Base-by-base conservation (phyloP, 2,329 filamentous ascomycete species). In the Cylindrodendrum hubeiense region DNA sequence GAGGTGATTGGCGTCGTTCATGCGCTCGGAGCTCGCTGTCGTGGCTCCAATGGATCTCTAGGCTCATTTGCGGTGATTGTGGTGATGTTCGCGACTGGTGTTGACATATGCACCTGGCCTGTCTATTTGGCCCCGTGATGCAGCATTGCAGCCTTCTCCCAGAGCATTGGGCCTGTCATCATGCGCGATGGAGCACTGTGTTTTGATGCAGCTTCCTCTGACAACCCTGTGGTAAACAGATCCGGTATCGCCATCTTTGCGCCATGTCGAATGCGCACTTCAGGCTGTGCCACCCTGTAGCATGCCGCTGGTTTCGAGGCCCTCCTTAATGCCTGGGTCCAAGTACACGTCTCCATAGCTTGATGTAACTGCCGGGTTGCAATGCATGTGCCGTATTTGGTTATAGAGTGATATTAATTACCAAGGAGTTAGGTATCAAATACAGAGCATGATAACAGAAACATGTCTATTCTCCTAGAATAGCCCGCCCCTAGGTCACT, bases 1-100 rank as follows among this genome's bases (percentile, higher is more conserved):
- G 26, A 49, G 46, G 19, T 69, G 67, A 73, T 71, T 73, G 71
- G 69, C 61, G 56, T 58, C 39, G 41, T 61, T 67, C 65, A 71
- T 72, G 69, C 66, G 66, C 66, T 60, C 28, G 34, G 30, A 55
- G 17, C 54, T 52, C 55, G 59, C 46, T 74, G 72, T 73, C 72
- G 72, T 74, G 72, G 72, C 68, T 68, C 72, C 72, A 74, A 66
- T 74, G 28, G 57, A 70, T 33, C 9, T 3, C 17, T 22, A 28
- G 13, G 22, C 44, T 15, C n/a, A 39, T 26, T 22, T 39, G 34
- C 24, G 33, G 37, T 12, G 37, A 44, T 13, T 51, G 37, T 39
- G 50, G 60, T 53, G 63, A 55, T 50, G 51, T 60, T 67, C 65
- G 60, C 59, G 65, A 44, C 47, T 57, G 44, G 24, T 56, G 37